Evolutionary conservation across 1,284 basidiomycete species (phyloP), one percentile per base, ranked within the genome.

Genomic region (Moesziomyces sp.): DNA sequence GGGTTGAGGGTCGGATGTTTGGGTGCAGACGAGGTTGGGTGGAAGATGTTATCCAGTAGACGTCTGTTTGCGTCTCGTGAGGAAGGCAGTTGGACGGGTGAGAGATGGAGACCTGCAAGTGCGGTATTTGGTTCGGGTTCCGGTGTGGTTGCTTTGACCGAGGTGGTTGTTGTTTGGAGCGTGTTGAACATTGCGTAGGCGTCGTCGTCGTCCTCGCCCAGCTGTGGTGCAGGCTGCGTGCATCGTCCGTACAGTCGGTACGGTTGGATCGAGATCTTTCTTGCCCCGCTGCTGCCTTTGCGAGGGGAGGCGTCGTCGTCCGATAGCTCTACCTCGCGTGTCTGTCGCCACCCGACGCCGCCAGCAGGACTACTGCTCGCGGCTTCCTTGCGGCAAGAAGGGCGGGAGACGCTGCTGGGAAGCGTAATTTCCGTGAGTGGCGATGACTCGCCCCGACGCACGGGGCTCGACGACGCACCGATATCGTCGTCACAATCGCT

Each of bases 221-320:
- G 6, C 5, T 26, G 38, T 4, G 14, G 38, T 7, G 16, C 18
- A 18, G 38, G 62, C 13, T 66, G 47, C 1, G 51, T 51, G 4
- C 7, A 18, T 40, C 38, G 38, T 7, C 67, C 72, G 35, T 70
- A 75, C 0, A 59, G 56, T 24, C 71, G 72, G 19, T 75, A 75
- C 1, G 72, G 67, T 1, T 57, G 62, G 33, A 75, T 65, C n/a
- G 63, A 58, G 53, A 75, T 63, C 28, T 46, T 50, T 59, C 21
- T n/a, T n/a, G n/a, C n/a, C n/a, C 16, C 24, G 21, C n/a, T n/a
- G 8, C 33, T 33, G 19, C 26, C 33, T 3, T 58, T 43, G 28
- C 30, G 50, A 18, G 46, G 53, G 10, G 59, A 56, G 30, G 30
- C 30, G 8, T 67, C 70, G 19, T 63, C 61, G n/a, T 74, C 71